A percentile compares a stretch with the other conserved stretches of the same genome.
phyloP scores from a whole-genome alignment of 148 eudicot genomes.

The Diospyros kaki region DNA sequence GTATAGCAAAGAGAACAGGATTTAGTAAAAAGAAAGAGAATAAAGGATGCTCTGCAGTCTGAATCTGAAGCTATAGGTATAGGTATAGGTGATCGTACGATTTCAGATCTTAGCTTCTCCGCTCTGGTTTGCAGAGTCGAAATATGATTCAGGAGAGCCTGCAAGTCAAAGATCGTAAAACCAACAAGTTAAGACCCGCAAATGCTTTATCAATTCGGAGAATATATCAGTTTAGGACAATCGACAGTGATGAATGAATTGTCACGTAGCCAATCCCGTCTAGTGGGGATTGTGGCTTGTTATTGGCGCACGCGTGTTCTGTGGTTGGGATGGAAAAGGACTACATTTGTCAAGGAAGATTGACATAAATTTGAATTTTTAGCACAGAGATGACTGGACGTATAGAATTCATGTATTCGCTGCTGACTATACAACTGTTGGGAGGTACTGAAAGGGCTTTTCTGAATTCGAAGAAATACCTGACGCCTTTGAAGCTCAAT shows the following conservation, averaged over 20 bases:
- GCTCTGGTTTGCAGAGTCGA: slow-evolving; percentile 53
- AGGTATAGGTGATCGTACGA: slow-evolving; percentile 40
- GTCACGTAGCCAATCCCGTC: too few species aligned
- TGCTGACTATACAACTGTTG: too few species aligned
- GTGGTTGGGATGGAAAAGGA: too few species aligned
- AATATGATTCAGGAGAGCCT: slow-evolving; percentile 79
- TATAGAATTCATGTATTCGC: too few species aligned
- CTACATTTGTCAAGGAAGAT: too few species aligned
- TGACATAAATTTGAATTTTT: too few species aligned
- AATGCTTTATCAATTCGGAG: not conserved
- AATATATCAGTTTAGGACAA: not conserved
- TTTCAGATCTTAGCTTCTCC: slow-evolving; percentile 65
- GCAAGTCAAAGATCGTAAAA: slow-evolving; percentile 20
- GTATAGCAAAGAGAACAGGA: not conserved
- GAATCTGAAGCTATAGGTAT: not conserved
- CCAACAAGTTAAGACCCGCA: not conserved
- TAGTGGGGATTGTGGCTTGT: too few species aligned
- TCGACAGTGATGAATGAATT: too few species aligned
- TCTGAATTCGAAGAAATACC: slow-evolving; percentile 38
- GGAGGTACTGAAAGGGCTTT: too few species aligned
- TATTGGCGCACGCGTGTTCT: too few species aligned
- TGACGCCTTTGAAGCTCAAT: slow-evolving; percentile 91
- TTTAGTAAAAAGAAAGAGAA: not conserved
- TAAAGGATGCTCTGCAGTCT: not conserved
- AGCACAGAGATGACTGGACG: too few species aligned